Evolutionary conservation across 2,329 filamentous ascomycete genomes (phyloP).

Genomic region (Ophiocordyceps camponoti-rufipedis): DNA sequence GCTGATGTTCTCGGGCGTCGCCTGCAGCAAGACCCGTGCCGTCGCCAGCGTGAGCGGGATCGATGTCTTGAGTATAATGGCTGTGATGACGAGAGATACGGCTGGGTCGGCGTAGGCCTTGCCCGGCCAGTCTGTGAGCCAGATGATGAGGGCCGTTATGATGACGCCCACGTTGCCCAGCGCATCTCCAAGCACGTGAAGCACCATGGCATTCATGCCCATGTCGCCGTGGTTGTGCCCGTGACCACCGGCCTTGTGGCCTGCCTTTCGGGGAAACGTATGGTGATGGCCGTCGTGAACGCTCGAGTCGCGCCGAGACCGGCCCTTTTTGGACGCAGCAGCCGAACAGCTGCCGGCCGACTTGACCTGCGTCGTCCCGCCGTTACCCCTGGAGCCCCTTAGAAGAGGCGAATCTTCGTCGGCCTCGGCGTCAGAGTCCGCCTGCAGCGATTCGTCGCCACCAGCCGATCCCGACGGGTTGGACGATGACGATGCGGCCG

Average conservation of each 20-base stretch:
- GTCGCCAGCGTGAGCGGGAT: conserved; percentile 66
- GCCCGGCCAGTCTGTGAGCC: conserved; percentile 68
- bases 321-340: conserved; percentile 8
- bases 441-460: conserved; percentile 27
- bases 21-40: conserved; percentile 80
- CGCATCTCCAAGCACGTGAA: conserved; percentile 65
- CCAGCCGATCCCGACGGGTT: conserved; percentile 35
- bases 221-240: conserved; percentile 66
- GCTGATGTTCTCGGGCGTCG: conserved; percentile 74
- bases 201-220: conserved; percentile 79
- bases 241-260: conserved; percentile 39
- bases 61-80: conserved; percentile 56
- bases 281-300: conserved; percentile 65
- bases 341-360: conserved; percentile 6
- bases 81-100: conserved; percentile 85
- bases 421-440: conserved; percentile 21
- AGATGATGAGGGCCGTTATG: conserved; percentile 69
- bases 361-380: conserved; percentile 11
- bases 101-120: conserved; percentile 79
- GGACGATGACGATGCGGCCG: conserved; percentile 13
- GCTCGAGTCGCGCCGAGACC: conserved; percentile 26
- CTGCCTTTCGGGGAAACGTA: conserved; percentile 46
- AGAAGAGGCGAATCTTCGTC: conserved; percentile 30
- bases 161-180: conserved; percentile 80
- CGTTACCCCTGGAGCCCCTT: conserved; percentile 14